Conservation (phyloP, 2,329 filamentous ascomycete species). For the Xylariomycetidae sp. region DNA sequence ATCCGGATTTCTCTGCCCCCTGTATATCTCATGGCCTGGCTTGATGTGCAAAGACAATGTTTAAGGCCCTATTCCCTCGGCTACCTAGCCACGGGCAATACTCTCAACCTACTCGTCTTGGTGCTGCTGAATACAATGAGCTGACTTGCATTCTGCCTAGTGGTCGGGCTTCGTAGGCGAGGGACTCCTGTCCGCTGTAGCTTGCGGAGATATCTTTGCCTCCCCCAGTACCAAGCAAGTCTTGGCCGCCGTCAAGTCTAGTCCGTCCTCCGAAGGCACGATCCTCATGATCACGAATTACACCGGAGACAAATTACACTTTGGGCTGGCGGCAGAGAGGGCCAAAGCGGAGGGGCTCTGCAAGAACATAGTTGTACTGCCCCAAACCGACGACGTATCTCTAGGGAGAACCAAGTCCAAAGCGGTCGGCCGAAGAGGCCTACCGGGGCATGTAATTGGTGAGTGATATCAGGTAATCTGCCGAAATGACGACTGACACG, state of each 20-base stretch:
- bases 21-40: too few relatives aligned
- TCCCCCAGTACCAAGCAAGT: conserved; percentile 71
- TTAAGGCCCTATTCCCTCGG: too few relatives aligned
- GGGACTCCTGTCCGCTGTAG: conserved; percentile 63
- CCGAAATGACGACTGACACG: neutral
- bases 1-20: too few relatives aligned
- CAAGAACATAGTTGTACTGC: conserved; percentile 63
- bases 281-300: conserved; percentile 73
- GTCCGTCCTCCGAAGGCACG: conserved; percentile 60
- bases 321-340: conserved; percentile 71
- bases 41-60: too few relatives aligned
- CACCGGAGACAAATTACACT: conserved; percentile 67
- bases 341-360: conserved; percentile 58
- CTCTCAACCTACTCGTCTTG: too few relatives aligned
- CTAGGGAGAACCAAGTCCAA: conserved; percentile 62
- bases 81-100: too few relatives aligned
- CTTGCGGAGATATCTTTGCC: conserved; percentile 72
- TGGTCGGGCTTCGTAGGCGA: conserved; percentile 68
- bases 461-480: too few relatives aligned
- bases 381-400: conserved; percentile 70
- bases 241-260: conserved; percentile 56
- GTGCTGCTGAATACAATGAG: too few relatives aligned
- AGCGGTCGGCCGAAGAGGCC: conserved; percentile 68
- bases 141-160: conserved; percentile 15
- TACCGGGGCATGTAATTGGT: conserved; percentile 56